These are phyloP conservation scores for Cucumis melo DNA, from an alignment of 306 rosid species.

Conservation along the genomic window DNA sequence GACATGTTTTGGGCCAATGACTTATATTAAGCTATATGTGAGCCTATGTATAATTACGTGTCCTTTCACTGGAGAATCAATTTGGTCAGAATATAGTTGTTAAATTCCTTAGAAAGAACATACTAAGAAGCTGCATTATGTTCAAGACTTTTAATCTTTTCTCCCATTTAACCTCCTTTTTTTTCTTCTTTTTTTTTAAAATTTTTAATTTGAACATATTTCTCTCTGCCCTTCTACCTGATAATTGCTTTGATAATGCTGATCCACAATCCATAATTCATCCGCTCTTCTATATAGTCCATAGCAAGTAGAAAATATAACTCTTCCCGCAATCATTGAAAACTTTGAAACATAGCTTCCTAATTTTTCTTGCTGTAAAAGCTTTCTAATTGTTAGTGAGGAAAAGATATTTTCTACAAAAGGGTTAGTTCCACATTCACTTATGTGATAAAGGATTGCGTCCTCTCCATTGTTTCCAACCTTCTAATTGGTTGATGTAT, in stretches of 20 bases:
- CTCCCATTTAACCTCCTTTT: background rate
- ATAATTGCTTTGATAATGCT: background rate
- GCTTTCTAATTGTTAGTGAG: background rate
- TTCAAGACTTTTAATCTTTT: background rate
- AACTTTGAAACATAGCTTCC: background rate
- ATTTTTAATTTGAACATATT: background rate
- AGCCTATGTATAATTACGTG: conserved; percentile 47
- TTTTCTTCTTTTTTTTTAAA: background rate
- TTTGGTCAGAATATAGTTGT: background rate
- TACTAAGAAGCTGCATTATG: background rate
- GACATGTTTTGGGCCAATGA: conserved; percentile 50
- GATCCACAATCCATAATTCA: background rate
- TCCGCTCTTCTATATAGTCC: background rate
- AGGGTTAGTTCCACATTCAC: background rate
- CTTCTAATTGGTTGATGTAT: background rate
- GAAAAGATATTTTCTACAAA: background rate
- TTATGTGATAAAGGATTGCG: background rate
- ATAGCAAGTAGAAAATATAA: background rate
- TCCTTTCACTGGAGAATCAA: conserved; percentile 73
- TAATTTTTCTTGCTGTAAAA: background rate
- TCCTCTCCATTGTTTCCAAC: background rate
- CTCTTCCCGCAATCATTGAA: background rate
- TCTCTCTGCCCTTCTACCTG: background rate
- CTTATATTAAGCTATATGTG: conserved; percentile 36
- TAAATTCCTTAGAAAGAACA: background rate